These are phyloP conservation scores for Lipomyces lipofer DNA, from an alignment of 805 yeast genomes.

Conservation along the genomic window DNA sequence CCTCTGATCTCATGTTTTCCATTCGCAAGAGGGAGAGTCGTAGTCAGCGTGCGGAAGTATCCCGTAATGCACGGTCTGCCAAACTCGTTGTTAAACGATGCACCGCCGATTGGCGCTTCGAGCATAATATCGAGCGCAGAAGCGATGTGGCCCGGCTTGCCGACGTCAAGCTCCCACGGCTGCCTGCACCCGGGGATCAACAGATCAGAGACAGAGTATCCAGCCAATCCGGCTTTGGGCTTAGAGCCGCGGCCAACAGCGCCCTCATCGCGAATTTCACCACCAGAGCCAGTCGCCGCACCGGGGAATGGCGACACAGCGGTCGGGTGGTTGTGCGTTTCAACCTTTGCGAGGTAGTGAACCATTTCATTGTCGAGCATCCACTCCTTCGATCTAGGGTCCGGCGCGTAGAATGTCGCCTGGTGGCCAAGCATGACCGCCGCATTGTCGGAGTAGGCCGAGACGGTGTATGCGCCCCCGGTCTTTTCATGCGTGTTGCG, in stretches of 20 bases:
- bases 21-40: conserved; percentile 62
- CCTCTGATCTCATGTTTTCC: conserved; percentile 82
- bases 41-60: conserved; percentile 91
- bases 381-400: conserved; percentile 72
- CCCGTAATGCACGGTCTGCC: conserved; percentile 98
- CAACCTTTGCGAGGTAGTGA: conserved; percentile 90
- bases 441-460: conserved; percentile 97
- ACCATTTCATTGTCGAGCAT: conserved; percentile 70
- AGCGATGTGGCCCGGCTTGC: conserved; percentile 91
- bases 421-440: conserved; percentile 88
- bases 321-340: conserved; percentile 98
- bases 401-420: conserved; percentile 73
- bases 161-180: conserved; percentile 94
- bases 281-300: conserved; percentile 99
- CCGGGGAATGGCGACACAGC: conserved; percentile 99
- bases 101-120: conserved; percentile 96
- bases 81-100: conserved; percentile 97
- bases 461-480: conserved; percentile 63
- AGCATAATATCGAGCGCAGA: conserved; percentile 91
- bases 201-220: conserved; percentile 88
- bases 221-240: conserved; percentile 93
- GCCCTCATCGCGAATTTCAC: conserved; percentile 99
- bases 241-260: conserved; percentile 99
- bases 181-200: conserved; percentile 79
- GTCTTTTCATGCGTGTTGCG: conserved; percentile 83